Conservation (phyloP, 164 flowering plant species). For the Macadamia integrifolia region DNA sequence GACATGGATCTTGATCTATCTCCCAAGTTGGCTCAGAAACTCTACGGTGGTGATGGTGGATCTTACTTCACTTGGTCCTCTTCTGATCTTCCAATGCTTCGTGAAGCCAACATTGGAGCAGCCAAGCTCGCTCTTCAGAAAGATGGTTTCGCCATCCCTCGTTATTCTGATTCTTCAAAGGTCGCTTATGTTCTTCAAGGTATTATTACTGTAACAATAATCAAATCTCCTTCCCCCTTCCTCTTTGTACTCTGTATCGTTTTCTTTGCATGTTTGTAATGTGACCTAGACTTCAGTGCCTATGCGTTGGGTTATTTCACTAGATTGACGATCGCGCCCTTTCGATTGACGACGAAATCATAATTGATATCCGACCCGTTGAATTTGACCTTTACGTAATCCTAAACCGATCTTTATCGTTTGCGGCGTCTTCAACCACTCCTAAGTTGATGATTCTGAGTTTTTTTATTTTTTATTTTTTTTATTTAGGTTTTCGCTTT, state of each 20-base stretch:
- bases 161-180: conserved; percentile 78
- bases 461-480: neutral
- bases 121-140: conserved; percentile 52
- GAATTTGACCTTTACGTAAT: neutral
- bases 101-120: conserved; percentile 71
- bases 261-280: no score
- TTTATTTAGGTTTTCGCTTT: neutral
- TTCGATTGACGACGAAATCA: neutral
- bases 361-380: neutral
- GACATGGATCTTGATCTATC: conserved; percentile 62
- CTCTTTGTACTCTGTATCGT: no score
- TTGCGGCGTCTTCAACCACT: no score
- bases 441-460: neutral
- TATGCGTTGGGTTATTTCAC: neutral
- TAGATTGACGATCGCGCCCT: neutral
- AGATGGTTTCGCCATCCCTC: conserved; percentile 68
- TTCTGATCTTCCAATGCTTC: conserved; percentile 66
- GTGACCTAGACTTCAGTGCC: neutral
- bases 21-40: conserved; percentile 48
- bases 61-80: conserved; percentile 64
- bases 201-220: conserved; percentile 5
- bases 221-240: no score
- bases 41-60: conserved; percentile 63
- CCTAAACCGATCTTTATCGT: no score
- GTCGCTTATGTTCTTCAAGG: conserved; percentile 88